phyloP scores from a whole-genome alignment of 1,284 basidiomycete species.

The Porogramme epimiltina region DNA sequence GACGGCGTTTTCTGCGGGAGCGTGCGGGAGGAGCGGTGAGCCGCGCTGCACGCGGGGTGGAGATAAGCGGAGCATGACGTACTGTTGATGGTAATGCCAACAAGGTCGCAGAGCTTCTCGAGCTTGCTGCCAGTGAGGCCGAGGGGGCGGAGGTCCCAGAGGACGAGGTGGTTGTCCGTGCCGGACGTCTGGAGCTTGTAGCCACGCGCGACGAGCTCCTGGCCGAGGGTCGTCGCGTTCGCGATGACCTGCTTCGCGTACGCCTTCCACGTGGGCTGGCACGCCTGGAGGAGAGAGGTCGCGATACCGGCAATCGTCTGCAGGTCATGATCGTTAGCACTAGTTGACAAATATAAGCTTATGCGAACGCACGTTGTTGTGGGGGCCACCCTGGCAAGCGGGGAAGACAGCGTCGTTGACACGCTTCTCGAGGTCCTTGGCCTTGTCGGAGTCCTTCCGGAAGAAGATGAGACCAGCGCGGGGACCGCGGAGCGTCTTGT shows the following conservation, averaged over 20 bases:
- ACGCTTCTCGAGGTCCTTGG: slow-evolving; percentile 87
- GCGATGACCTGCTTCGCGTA: slow-evolving; percentile 96
- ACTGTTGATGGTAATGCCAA: slow-evolving; percentile 97
- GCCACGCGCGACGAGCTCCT: slow-evolving; percentile 71
- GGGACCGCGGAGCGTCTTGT: slow-evolving; percentile 99
- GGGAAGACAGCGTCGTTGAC: slow-evolving; percentile 99
- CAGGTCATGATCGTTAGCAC: slow-evolving; percentile 1
- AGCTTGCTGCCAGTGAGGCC: slow-evolving; percentile 97
- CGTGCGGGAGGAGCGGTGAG: neutral
- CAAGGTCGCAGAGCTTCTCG: slow-evolving; percentile 97
- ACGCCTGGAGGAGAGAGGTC: slow-evolving; percentile 92
- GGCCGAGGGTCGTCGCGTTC: slow-evolving; percentile 81
- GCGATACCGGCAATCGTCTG: slow-evolving; percentile 96
- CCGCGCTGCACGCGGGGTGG: neutral
- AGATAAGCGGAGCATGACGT: slow-evolving; percentile 31
- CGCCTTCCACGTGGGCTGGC: slow-evolving; percentile 87
- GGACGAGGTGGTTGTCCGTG: slow-evolving; percentile 96
- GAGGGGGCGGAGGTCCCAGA: slow-evolving; percentile 97
- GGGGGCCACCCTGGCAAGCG: slow-evolving; percentile 99
- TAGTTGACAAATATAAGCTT: neutral
- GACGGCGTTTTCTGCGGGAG: slow-evolving; percentile 85
- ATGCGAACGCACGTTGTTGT: slow-evolving; percentile 84
- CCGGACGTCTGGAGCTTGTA: slow-evolving; percentile 98
- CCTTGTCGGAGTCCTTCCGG: slow-evolving; percentile 86
- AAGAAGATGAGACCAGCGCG: slow-evolving; percentile 99